Evolutionary conservation across 2,329 filamentous ascomycete genomes (phyloP), one percentile per base, ranked within the genome.

Genomic region (Penicillium sp.): DNA sequence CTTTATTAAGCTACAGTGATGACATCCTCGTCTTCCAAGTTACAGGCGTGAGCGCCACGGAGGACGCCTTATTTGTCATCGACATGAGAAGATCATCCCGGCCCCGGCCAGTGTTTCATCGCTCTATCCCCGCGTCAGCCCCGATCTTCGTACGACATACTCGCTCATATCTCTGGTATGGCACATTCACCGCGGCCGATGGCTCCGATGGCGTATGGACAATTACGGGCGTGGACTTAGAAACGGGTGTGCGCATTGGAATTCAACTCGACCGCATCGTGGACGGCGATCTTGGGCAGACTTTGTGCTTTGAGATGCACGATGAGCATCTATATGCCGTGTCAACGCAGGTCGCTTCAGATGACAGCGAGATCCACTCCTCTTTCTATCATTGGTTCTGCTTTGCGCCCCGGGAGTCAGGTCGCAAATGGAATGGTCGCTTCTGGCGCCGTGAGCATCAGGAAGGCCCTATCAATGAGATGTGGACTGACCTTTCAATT

Each of bases 381-480:
- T 89, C 86, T 0, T 88, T 83, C 65, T 92, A 91, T 65, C 80
- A 85, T 53, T 88, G 84, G 66, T 76, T 85, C 42, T 82, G 86
- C 9, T 83, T 90, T 54, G 82, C 81, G 1, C 74, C 90, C 10
- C 58, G 60, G 5, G 54, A 61, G 7, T 63, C 76, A n/a, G 34
- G 45, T 14, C n/a, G 70, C 9, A 72, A 27, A 59, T 78, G n/a
- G 57, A 72, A 75, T n/a, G 77, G 79, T 50, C 72, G 75, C 18
- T 79, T 87, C 42, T 90, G 86, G 81, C 79, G 88, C 7, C 82
- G 88, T 14, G 79, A 87, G 46, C 85, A 90, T 60, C 75, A 75
- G 27, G 88, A 92, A 67, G 88, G 88, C 0, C 83, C 87, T 0
- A 84, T 91, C 14, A 88, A 92, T 60, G 86, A 91, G 61, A 81